Conservation (phyloP, 495 filamentous ascomycete species). For the Parmelia sp. region DNA sequence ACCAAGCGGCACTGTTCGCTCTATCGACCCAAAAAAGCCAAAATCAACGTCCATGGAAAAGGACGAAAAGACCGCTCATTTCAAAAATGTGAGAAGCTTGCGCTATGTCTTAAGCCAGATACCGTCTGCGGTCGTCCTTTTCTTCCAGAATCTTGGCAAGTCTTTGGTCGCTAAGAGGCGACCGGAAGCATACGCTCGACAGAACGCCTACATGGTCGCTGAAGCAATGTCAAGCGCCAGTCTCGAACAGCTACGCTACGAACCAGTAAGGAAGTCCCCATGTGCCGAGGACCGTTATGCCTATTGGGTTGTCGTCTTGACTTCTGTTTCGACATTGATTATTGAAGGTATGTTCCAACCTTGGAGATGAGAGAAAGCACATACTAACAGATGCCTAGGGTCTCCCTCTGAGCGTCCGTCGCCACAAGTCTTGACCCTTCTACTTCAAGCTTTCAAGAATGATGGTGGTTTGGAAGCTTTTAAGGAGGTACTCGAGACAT, state of each 20-base stretch:
- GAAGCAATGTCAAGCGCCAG: conserved; percentile 69
- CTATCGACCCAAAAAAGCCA: conserved; percentile 32
- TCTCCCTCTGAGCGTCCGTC: conserved; percentile 50
- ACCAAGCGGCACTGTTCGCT: conserved; percentile 23
- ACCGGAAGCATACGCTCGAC: conserved; percentile 55
- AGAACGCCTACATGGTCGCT: conserved; percentile 64
- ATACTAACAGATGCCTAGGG: conserved; percentile 22
- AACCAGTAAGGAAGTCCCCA: conserved; percentile 37
- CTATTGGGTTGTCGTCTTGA: conserved; percentile 75
- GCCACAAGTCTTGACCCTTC: conserved; percentile 67
- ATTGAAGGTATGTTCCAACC: conserved; percentile 54
- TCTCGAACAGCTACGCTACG: conserved; percentile 56
- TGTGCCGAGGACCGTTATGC: conserved; percentile 52
- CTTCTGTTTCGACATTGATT: conserved; percentile 68
- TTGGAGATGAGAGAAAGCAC: background rate
- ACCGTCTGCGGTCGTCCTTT: conserved; percentile 62
- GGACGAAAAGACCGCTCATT: conserved; percentile 49
- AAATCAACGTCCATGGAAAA: conserved; percentile 36
- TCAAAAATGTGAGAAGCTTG: conserved; percentile 72
- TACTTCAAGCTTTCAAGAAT: conserved; percentile 80
- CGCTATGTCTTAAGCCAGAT: conserved; percentile 70
- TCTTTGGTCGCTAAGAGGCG: conserved; percentile 65
- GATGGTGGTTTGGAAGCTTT: conserved; percentile 66
- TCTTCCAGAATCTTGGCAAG: conserved; percentile 76
- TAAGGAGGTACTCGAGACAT: conserved; percentile 65